Evolutionary conservation across 495 filamentous ascomycete genomes (phyloP).

Genomic region (Usnea hakonensis): DNA sequence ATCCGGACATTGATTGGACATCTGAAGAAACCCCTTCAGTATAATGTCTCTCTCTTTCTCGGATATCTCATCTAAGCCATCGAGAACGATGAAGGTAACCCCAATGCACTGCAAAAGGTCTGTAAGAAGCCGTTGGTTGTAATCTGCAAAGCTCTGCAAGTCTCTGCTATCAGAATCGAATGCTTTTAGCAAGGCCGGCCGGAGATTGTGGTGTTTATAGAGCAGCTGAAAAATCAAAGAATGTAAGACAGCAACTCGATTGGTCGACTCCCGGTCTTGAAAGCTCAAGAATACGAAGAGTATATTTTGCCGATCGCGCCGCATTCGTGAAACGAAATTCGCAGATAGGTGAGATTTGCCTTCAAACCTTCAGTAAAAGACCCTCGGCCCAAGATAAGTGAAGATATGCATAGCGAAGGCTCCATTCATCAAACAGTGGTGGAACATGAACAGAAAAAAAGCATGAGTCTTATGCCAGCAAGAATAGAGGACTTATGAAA

Average conservation of each 20-base stretch:
- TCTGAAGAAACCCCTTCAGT: slow-evolving; percentile 1
- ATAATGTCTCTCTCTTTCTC: slow-evolving; percentile 3
- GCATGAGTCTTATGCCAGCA: not conserved
- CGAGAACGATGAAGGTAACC: slow-evolving; percentile 4
- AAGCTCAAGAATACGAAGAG: slow-evolving; percentile 8
- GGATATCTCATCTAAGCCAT: slow-evolving; percentile 6
- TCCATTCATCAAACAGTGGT: not conserved
- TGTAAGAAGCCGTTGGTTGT: slow-evolving; percentile 8
- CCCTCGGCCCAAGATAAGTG: not conserved
- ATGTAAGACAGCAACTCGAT: slow-evolving; percentile 2
- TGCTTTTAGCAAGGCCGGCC: slow-evolving; percentile 1
- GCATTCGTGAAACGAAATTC: slow-evolving; percentile 3
- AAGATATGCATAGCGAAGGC: not conserved
- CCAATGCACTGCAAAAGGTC: slow-evolving; percentile 12
- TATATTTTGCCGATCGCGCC: not conserved
- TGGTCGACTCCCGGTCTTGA: slow-evolving; percentile 4
- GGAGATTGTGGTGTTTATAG: slow-evolving; percentile 6
- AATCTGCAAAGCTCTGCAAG: slow-evolving; percentile 9
- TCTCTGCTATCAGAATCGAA: slow-evolving; percentile 2
- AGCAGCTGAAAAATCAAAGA: slow-evolving; percentile 9
- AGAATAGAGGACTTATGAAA: not conserved
- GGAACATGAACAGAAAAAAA: not conserved
- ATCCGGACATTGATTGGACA: slow-evolving; percentile 5
- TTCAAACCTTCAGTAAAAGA: not conserved
- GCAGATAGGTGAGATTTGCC: slow-evolving; percentile 10